These are phyloP conservation scores for Sordariomycetes sp. DNA, from an alignment of 2,329 filamentous ascomycete species.

Conservation along the genomic window DNA sequence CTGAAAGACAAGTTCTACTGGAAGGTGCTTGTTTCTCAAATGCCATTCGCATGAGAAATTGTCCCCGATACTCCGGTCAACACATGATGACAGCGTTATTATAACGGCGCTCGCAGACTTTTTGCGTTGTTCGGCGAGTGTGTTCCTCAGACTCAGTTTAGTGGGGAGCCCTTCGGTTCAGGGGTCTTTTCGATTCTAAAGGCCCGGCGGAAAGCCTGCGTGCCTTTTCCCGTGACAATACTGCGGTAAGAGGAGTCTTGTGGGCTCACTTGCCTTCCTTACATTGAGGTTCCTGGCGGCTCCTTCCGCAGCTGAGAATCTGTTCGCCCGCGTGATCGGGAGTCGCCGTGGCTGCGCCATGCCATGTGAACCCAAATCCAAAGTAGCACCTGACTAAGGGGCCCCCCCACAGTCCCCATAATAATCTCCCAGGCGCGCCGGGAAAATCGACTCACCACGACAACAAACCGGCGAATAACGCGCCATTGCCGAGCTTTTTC, in stretches of 20 bases:
- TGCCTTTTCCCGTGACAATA: too few species aligned
- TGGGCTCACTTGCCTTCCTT: too few species aligned
- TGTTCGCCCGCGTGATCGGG: not conserved
- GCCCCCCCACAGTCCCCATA: not conserved
- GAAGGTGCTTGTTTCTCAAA: not conserved
- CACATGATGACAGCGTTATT: too few species aligned
- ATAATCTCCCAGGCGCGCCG: not conserved
- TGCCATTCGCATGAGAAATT: not conserved
- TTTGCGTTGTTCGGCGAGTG: too few species aligned
- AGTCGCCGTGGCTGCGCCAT: not conserved
- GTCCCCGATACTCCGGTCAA: too few species aligned
- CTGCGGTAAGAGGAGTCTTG: too few species aligned
- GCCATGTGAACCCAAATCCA: not conserved
- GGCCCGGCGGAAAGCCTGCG: too few species aligned
- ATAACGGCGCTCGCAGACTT: too few species aligned
- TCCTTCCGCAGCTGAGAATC: not conserved
- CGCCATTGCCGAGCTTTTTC: slow-evolving; percentile 5
- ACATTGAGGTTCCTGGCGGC: too few species aligned
- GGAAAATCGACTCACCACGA: slow-evolving; percentile 5
- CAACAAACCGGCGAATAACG: slow-evolving; percentile 4
- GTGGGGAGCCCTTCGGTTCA: too few species aligned
- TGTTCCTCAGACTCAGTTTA: too few species aligned
- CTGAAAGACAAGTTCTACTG: not conserved
- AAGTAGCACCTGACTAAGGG: not conserved
- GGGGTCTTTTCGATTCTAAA: too few species aligned